A percentile compares a stretch with the other conserved stretches of the same genome.
These are phyloP conservation scores for Chrysanthemum lavandulifolium DNA, from an alignment of 129 eudicot species.

Conservation along the genomic window DNA sequence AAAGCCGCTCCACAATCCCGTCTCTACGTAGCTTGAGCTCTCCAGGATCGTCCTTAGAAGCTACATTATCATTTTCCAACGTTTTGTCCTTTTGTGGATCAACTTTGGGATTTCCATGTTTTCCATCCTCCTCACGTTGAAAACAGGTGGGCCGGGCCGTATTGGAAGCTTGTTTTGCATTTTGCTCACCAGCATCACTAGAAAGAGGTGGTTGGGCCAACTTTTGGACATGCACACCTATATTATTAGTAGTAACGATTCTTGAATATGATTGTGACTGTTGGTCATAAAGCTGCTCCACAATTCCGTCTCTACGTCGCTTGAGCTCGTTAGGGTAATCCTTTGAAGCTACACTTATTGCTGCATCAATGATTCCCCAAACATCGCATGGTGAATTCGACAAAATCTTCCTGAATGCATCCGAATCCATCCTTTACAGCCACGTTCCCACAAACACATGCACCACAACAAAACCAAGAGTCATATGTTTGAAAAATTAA, in stretches of 20 bases:
- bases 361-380: conserved; percentile 69
- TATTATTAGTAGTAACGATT: conserved; percentile 33
- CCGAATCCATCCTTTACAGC: conserved; percentile 50
- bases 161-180: conserved; percentile 20
- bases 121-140: conserved; percentile 29
- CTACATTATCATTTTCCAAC: no score
- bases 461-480: no score
- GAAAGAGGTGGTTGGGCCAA: conserved; percentile 18
- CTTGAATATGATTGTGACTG: conserved; percentile 29
- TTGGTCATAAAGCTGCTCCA: no score
- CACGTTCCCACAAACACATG: no score
- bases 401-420: conserved; percentile 54
- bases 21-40: no score
- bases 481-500: no score
- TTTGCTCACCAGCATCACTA: conserved; percentile 18
- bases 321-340: conserved; percentile 28
- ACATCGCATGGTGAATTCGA: conserved; percentile 53
- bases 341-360: conserved; percentile 57
- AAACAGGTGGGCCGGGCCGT: conserved; percentile 20
- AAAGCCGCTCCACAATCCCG: no score
- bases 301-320: no score
- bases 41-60: no score
- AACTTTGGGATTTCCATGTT: conserved; percentile 6
- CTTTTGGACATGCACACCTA: conserved; percentile 15
- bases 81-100: no score